phyloP scores from a whole-genome alignment of 768 basidiomycete species.

The Leucocoprinus birnbaumii region DNA sequence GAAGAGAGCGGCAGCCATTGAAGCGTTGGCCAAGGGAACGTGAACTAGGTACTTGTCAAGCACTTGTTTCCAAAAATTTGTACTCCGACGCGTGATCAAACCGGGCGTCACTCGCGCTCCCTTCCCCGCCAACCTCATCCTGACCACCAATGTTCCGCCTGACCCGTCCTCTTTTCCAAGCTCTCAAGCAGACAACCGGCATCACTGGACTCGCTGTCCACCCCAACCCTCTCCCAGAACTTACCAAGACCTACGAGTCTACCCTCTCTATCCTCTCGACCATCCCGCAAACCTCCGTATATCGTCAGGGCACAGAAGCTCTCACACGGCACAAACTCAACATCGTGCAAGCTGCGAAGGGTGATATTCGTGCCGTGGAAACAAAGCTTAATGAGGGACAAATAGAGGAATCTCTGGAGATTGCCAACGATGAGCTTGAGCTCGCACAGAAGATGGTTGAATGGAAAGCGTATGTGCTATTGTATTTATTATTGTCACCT shows the following conservation, averaged over 20 bases:
- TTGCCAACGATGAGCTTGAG: slow-evolving; percentile 79
- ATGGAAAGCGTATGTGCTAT: slow-evolving; percentile 86
- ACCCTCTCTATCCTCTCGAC: slow-evolving; percentile 68
- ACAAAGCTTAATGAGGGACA: slow-evolving; percentile 77
- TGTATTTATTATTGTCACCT: no score
- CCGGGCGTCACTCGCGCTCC: slow-evolving; percentile 7
- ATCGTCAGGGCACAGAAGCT: slow-evolving; percentile 86
- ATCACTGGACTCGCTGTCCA: slow-evolving; percentile 84
- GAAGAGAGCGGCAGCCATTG: slow-evolving; percentile 31
- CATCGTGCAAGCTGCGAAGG: slow-evolving; percentile 66
- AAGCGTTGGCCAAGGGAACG: not conserved
- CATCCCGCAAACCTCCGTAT: slow-evolving; percentile 82
- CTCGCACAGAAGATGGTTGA: slow-evolving; percentile 83
- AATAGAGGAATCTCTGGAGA: slow-evolving; percentile 81
- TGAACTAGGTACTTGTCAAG: slow-evolving; percentile 10
- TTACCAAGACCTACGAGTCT: slow-evolving; percentile 70
- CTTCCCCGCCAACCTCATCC: slow-evolving; percentile 11
- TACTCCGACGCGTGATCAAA: slow-evolving; percentile 34
- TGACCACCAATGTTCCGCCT: slow-evolving; percentile 65
- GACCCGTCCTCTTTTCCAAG: slow-evolving; percentile 63
- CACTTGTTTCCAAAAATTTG: slow-evolving; percentile 26
- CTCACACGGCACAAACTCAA: slow-evolving; percentile 78
- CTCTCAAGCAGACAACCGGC: slow-evolving; percentile 78
- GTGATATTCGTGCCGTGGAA: slow-evolving; percentile 67
- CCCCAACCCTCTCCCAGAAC: slow-evolving; percentile 77